Evolutionary conservation across 1,284 basidiomycete genomes (phyloP).

Genomic region (Phellinidium pouzarii): DNA sequence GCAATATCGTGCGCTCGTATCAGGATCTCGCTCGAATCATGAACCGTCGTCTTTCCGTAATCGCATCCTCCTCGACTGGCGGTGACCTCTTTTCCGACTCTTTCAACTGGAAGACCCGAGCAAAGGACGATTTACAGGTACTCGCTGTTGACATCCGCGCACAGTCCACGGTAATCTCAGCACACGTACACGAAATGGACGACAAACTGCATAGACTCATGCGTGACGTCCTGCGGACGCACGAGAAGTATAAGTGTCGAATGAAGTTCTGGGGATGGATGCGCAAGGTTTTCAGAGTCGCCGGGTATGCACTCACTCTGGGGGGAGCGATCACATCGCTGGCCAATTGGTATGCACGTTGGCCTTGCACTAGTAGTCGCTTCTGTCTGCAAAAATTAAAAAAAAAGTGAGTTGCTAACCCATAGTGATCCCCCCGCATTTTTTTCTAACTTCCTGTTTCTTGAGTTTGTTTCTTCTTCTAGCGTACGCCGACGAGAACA

Average conservation of each 20-base stretch:
- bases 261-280: conserved; percentile 12
- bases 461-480: neutral
- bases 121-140: conserved; percentile 7
- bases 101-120: neutral
- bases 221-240: conserved; percentile 1
- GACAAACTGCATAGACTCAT: neutral
- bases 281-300: neutral
- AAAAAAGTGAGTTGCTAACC: neutral
- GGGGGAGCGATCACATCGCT: neutral
- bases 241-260: conserved; percentile 6
- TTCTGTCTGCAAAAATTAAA: conserved; percentile 9
- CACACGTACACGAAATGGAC: conserved; percentile 1
- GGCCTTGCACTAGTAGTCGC: neutral
- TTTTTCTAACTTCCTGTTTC: neutral
- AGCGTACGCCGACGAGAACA: conserved; percentile 7
- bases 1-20: conserved; percentile 4
- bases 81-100: conserved; percentile 4
- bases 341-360: neutral
- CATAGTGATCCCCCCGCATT: no score
- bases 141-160: conserved; percentile 3
- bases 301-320: neutral
- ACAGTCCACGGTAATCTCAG: conserved; percentile 9
- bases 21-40: conserved; percentile 9
- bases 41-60: conserved; percentile 1
- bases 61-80: neutral